Evolutionary conservation across 2,329 filamentous ascomycete genomes (phyloP), one percentile per base, ranked within the genome.

Genomic region (Fusarium sp.): DNA sequence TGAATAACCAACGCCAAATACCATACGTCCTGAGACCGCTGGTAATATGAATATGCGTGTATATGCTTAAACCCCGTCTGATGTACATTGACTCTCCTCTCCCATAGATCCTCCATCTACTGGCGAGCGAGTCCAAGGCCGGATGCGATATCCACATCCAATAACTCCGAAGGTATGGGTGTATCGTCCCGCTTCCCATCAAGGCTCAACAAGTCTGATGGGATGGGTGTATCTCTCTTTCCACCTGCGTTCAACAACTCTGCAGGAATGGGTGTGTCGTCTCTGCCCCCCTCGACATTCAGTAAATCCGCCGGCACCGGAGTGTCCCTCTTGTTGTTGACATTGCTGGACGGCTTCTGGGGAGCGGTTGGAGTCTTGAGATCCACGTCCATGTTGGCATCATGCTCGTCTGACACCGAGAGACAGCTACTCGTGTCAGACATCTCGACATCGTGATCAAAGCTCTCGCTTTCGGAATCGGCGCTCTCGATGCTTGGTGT

Each of bases 381-480:
- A 35, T 86, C 84, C 12, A 82, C 22, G 25, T 85, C 82, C 68
- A 80, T 77, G 17, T 83, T 80, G 47, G 66, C 75, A 17, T 76
- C 80, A 52, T 77, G 73, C 30, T 80, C 79, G 57, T 84, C 83
- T 6, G 66, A 38, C 17, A 68, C 59, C 0, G 84, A 83, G 22
- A 79, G 65, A 64, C 82, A 79, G 71, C 84, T 87, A 66, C 81
- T 83, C 7, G 80, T 73, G 67, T 88, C 87, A n/a, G 86, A 88
- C 85, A 87, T 87, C 54, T 88, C 86, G 7, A 87, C 79, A 35
- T 89, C 87, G 35, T 80, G 79, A 38, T 89, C 87, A 37, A 79
- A 74, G 45, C 63, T 70, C 35, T 79, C 73, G 74, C 79, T 58
- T 69, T 80, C 66, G 20, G 81, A 79, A 58, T 82, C 80, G 20